Conservation (phyloP, 306 rosid species). For the Elaeagnus macrophylla region DNA sequence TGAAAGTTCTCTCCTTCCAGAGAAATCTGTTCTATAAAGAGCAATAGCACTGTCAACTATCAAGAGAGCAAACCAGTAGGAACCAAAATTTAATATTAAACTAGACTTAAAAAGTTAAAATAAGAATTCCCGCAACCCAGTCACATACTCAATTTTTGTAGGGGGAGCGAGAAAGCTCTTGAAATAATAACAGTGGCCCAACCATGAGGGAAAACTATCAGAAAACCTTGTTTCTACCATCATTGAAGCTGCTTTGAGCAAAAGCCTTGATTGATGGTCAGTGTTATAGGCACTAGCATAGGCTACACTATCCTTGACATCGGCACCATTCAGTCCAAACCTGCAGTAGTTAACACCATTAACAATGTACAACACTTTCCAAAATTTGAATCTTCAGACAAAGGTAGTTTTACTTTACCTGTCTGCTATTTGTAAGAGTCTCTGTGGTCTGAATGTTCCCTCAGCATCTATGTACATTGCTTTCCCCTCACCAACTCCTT, state of each 20-base stretch:
- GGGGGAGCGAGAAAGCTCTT: too few relatives aligned
- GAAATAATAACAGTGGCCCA: too few relatives aligned
- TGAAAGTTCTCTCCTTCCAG: constrained; percentile 96
- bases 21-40: constrained; percentile 89
- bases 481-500: constrained; percentile 95
- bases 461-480: constrained; percentile 99
- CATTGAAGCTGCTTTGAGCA: constrained; percentile 97
- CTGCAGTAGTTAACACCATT: constrained; percentile 38
- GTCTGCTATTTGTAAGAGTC: constrained; percentile 91
- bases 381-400: not conserved
- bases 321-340: constrained; percentile 87
- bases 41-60: constrained; percentile 97
- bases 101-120: too few relatives aligned
- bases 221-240: constrained; percentile 99
- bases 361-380: constrained; percentile 8
- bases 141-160: too few relatives aligned
- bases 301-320: constrained; percentile 93
- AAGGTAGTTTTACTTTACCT: constrained; percentile 39
- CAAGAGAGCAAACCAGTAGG: constrained; percentile 76
- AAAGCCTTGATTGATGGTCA: constrained; percentile 92
- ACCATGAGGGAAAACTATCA: too few relatives aligned
- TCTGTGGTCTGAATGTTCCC: constrained; percentile 94
- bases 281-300: constrained; percentile 97
- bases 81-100: constrained; percentile 1
- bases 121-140: too few relatives aligned